Percentiles rank a stretch among this genome's conserved stretches.
Conservation (phyloP, 1,139 yeast species). For the Yamadazyma diospyri region DNA sequence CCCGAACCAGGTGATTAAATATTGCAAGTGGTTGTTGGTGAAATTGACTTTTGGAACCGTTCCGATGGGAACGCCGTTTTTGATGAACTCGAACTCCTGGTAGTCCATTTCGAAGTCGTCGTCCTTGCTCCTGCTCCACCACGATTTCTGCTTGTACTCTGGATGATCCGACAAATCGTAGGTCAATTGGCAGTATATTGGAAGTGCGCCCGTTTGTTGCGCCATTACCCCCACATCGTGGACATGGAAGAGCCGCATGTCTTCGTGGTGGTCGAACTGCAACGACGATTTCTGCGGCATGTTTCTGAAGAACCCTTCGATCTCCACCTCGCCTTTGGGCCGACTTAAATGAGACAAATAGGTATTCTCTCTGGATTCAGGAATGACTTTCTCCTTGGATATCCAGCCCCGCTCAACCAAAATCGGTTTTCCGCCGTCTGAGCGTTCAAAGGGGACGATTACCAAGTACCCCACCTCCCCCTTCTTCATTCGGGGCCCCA, state of each 20-base stretch:
- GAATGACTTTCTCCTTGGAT: slow-evolving; percentile 65
- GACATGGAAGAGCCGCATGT: slow-evolving; percentile 60
- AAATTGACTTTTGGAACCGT: slow-evolving; percentile 73
- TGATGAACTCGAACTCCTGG: slow-evolving; percentile 51
- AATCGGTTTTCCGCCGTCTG: slow-evolving; percentile 67
- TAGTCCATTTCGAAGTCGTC: slow-evolving; percentile 35
- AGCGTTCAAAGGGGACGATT: slow-evolving; percentile 77
- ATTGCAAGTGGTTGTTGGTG: slow-evolving; percentile 88
- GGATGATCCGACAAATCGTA: slow-evolving; percentile 62
- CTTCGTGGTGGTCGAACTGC: slow-evolving; percentile 72
- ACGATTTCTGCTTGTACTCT: slow-evolving; percentile 33
- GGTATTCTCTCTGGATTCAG: slow-evolving; percentile 48
- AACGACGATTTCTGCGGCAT: slow-evolving; percentile 69
- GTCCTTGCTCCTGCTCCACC: slow-evolving; percentile 6
- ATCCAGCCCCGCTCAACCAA: slow-evolving; percentile 94
- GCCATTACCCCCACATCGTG: slow-evolving; percentile 86
- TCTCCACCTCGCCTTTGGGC: slow-evolving; percentile 71
- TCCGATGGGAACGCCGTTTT: slow-evolving; percentile 90
- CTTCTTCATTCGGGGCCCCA: slow-evolving; percentile 82
- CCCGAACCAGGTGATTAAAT: slow-evolving; percentile 93
- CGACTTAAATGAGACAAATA: slow-evolving; percentile 61
- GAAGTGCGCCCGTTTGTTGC: slow-evolving; percentile 58
- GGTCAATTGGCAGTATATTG: slow-evolving; percentile 75
- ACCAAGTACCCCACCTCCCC: slow-evolving; percentile 77
- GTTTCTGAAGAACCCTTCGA: slow-evolving; percentile 69